Conservation (phyloP, 2,329 filamentous ascomycete genomes). For the Calonectria pteridis region DNA sequence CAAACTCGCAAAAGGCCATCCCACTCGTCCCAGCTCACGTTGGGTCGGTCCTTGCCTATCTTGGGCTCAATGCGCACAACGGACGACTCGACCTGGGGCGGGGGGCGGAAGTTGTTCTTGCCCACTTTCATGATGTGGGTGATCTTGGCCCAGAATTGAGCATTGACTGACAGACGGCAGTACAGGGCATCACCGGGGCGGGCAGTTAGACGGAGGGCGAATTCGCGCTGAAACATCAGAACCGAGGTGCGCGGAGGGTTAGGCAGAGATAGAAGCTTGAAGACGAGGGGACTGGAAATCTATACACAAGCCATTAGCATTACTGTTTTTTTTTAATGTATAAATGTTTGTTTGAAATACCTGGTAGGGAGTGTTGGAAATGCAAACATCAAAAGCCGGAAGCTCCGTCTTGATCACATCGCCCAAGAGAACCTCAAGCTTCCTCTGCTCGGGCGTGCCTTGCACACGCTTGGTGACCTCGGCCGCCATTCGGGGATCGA, state of each 20-base stretch:
- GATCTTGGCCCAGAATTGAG: conserved; percentile 83
- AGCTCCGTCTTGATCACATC: conserved; percentile 89
- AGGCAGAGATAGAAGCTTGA: conserved; percentile 85
- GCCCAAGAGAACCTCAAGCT: conserved; percentile 88
- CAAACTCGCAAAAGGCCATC: conserved; percentile 86
- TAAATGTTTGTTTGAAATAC: conserved; percentile 49
- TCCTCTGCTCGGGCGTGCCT: conserved; percentile 85
- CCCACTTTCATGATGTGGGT: conserved; percentile 91
- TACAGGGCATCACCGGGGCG: conserved; percentile 90
- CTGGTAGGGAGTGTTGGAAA: conserved; percentile 76
- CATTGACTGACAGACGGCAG: conserved; percentile 90
- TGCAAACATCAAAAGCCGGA: conserved; percentile 83
- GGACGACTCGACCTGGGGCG: conserved; percentile 90
- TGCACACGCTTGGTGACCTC: conserved; percentile 96
- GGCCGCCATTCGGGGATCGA: conserved; percentile 96
- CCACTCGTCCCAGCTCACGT: conserved; percentile 95
- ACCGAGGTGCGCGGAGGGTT: conserved; percentile 87
- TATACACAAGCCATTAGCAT: conserved; percentile 49
- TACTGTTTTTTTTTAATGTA: background rate
- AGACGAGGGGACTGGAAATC: conserved; percentile 93
- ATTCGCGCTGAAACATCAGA: conserved; percentile 98
- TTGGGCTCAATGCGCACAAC: conserved; percentile 94
- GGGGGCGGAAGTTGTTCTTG: conserved; percentile 95
- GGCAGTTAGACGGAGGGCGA: conserved; percentile 90
- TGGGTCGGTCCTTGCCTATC: conserved; percentile 78